Evolutionary conservation across 257 asterid genomes (phyloP).

Genomic region (Eustoma russellianum): DNA sequence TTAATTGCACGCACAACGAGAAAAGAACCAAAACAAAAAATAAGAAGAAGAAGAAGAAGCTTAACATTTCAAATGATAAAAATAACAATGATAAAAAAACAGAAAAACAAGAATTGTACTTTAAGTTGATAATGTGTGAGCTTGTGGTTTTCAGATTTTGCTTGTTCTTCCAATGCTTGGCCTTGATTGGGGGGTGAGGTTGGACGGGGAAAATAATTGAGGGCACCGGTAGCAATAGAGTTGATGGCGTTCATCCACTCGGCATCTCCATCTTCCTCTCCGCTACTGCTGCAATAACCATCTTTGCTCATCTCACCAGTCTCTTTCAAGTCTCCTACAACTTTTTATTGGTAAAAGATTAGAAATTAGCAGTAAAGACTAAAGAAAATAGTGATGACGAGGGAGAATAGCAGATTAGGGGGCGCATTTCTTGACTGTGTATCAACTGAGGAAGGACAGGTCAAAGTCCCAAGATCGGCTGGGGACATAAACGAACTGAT

Average conservation of each 20-base stretch:
- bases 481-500: too few species aligned
- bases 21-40: not conserved
- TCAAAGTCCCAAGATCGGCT: too few species aligned
- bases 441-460: too few species aligned
- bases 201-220: constrained; percentile 8
- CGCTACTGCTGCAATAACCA: constrained; percentile 37
- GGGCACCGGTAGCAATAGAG: constrained; percentile 40
- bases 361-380: too few species aligned
- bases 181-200: constrained; percentile 11
- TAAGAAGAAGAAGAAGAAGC: not conserved
- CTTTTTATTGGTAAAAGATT: too few species aligned
- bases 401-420: too few species aligned
- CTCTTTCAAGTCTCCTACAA: too few species aligned
- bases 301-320: not conserved
- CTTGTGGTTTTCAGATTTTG: constrained; percentile 18
- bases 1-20: not conserved
- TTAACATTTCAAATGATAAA: too few species aligned
- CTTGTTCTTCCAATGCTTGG: constrained; percentile 24
- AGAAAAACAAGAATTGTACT: constrained; percentile 22
- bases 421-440: too few species aligned
- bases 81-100: not conserved
- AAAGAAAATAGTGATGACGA: too few species aligned
- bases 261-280: constrained; percentile 82
- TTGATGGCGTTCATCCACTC: constrained; percentile 81
- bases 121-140: constrained; percentile 65